Conservation (phyloP, 2,329 filamentous ascomycete species). For the Talaromyces sp. region DNA sequence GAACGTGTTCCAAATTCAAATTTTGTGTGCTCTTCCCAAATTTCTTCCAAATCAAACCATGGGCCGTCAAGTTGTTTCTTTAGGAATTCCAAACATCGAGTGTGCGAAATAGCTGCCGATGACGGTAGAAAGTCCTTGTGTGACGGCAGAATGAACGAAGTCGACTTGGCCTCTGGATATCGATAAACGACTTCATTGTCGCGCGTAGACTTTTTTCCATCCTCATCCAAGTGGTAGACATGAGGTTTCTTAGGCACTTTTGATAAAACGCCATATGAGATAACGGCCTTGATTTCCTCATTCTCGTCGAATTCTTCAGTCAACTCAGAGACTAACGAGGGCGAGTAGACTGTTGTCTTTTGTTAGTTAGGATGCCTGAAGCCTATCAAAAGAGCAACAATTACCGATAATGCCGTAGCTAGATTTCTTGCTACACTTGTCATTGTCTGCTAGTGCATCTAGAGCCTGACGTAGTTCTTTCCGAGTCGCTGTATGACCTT, state of each 20-base stretch:
- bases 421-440: not conserved
- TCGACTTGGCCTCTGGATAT: constrained; percentile 41
- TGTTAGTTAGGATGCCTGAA: not conserved
- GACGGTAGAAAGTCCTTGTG: constrained; percentile 43
- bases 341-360: not conserved
- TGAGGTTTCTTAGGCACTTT: not conserved
- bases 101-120: constrained; percentile 59
- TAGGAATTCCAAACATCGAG: constrained; percentile 58
- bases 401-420: not conserved
- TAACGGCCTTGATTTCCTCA: not conserved
- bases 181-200: constrained; percentile 17
- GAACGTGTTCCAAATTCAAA: constrained; percentile 65
- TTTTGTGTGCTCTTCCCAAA: constrained; percentile 73
- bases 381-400: not conserved
- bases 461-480: constrained; percentile 16
- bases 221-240: not conserved
- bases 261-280: not conserved
- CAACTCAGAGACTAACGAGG: not conserved
- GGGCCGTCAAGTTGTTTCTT: constrained; percentile 60
- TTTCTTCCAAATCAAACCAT: constrained; percentile 65
- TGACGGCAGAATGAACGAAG: constrained; percentile 46
- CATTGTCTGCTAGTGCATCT: constrained; percentile 6
- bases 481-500: not conserved
- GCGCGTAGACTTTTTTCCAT: not conserved
- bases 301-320: not conserved